phyloP scores from a whole-genome alignment of 2,329 filamentous ascomycete species.

The Cladosporium sp. region DNA sequence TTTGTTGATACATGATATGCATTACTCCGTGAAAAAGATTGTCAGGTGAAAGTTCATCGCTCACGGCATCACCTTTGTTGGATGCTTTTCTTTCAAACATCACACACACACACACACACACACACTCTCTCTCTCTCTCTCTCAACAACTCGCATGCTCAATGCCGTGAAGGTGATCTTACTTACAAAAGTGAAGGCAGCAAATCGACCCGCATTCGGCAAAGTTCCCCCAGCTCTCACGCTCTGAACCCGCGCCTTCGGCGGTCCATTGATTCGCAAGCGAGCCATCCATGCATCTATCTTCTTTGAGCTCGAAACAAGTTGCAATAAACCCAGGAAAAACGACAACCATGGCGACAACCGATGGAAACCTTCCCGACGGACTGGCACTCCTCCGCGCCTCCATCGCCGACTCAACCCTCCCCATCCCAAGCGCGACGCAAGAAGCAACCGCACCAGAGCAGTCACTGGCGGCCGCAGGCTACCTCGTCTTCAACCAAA shows the following conservation, averaged over 20 bases:
- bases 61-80: no score
- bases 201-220: not conserved
- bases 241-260: not conserved
- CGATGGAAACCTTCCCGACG: conserved; percentile 50
- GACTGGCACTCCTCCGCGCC: conserved; percentile 77
- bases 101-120: not conserved
- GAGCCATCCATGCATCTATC: not conserved
- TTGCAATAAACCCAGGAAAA: not conserved
- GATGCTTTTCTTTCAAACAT: no score
- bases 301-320: not conserved
- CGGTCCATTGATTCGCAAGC: not conserved
- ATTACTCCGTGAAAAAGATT: no score
- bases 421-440: conserved; percentile 69
- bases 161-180: no score
- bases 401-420: conserved; percentile 68
- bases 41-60: no score
- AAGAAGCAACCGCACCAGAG: conserved; percentile 56
- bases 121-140: not conserved
- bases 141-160: not conserved
- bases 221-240: not conserved
- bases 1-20: no score
- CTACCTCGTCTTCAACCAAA: conserved; percentile 47
- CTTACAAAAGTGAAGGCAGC: not conserved
- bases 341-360: conserved; percentile 50
- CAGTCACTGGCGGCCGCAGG: conserved; percentile 69